Evolutionary conservation across 306 rosid species (phyloP), one percentile per base, ranked within the genome.

Genomic region (Rosa rugosa): DNA sequence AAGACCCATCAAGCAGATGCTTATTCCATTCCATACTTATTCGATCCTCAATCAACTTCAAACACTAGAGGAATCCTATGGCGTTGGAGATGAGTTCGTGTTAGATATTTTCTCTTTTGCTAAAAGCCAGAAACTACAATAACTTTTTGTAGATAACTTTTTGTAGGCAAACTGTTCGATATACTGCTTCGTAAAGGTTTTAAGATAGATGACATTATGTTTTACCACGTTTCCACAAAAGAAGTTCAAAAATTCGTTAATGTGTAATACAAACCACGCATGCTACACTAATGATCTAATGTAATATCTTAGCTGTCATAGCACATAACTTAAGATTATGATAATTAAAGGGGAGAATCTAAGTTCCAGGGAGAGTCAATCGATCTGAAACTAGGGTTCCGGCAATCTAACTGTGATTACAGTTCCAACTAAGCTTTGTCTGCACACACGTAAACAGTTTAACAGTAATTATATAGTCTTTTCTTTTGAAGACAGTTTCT

Each of bases 351-450:
- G 9, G 57, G 12, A 8, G 62, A 56, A 56, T 56, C 62, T 56
- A 56, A 56, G 27, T n/a, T n/a, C 27, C 67, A 63, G 68, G 7
- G n/a, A 31, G 68, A 63, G 38, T 31, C 13, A 16, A 34, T 23
- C 65, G 36, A 59, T 62, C 67, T 62, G 17, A 62, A 27, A 12
- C 67, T 62, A 62, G 69, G 69, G n/a, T 63, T 62, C 69, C 69
- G 18, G 69, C 69, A 63, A 27, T 12, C 41, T 63, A 62, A 27
- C 42, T 14, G 69, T 13, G 42, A 13, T 5, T 34, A 34, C 22
- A 31, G 41, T 31, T 63, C 42, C 69, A 63, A 63, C n/a, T 31
- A 14, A 63, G 66, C 69, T 6, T 31, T 63, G 69, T 63, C 69
- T 62, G 42, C 44, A 63, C 11, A 31, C 11, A 63, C 44, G 34